Evolutionary conservation across 2,329 filamentous ascomycete genomes (phyloP).

Genomic region (Lecanoromycetidae sp.): DNA sequence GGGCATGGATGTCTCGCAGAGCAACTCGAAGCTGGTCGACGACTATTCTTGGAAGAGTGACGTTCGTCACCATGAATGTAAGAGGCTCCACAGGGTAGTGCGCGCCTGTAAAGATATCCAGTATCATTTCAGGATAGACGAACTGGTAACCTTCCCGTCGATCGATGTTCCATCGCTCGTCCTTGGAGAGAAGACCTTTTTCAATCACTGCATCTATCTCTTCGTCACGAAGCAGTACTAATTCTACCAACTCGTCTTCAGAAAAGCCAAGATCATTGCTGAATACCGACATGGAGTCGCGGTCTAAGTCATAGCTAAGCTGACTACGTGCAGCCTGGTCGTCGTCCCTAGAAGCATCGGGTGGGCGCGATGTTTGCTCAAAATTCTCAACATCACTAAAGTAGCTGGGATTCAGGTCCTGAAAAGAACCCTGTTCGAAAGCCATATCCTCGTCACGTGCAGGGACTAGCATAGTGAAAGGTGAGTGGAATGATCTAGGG

Average conservation of each 20-base stretch:
- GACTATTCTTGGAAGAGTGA: not conserved
- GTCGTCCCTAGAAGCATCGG: not conserved
- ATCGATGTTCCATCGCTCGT: conserved; percentile 2
- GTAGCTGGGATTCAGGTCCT: not conserved
- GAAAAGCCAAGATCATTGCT: not conserved
- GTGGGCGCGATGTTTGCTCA: not conserved
- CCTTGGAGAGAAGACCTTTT: not conserved
- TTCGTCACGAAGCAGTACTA: conserved; percentile 1
- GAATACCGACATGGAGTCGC: too few relatives aligned
- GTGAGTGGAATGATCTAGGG: too few relatives aligned
- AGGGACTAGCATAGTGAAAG: not conserved
- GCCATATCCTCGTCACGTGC: not conserved
- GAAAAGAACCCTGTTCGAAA: not conserved
- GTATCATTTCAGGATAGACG: not conserved
- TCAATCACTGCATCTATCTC: not conserved
- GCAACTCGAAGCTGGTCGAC: not conserved
- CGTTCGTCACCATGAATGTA: not conserved
- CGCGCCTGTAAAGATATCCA: not conserved
- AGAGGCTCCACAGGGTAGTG: conserved; percentile 2
- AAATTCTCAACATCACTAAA: not conserved
- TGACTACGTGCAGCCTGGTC: not conserved
- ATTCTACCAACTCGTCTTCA: not conserved
- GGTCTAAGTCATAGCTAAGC: not conserved
- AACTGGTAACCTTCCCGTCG: not conserved
- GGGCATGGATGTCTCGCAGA: not conserved